Evolutionary conservation across 768 basidiomycete species (phyloP), one percentile per base, ranked within the genome.

Genomic region (Rhizopogon vulgaris): DNA sequence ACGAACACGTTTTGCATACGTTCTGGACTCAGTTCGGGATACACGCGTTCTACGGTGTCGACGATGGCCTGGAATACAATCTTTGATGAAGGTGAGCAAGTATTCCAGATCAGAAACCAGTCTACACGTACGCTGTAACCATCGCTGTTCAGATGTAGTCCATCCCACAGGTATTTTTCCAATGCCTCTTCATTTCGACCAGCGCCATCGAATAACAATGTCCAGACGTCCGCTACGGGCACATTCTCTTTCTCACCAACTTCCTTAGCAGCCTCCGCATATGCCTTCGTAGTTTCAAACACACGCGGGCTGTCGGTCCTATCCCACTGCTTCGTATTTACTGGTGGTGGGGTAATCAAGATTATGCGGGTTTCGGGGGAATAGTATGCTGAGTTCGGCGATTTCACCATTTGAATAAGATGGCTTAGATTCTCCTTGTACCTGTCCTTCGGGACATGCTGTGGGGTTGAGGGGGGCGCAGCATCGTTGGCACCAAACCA

Each of bases 401-500:
- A 78, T 45, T 73, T 79, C 41, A 92, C 74, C 63, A 84, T 73
- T 36, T 75, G 60, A 52, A 94, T 71, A 60, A 94, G 79, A 27
- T 73, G 66, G 43, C 65, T 65, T 40, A 95, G 70, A 63, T 94
- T 94, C 46, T 69, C 64, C 32, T 71, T 75, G 73, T 82, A 95
- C 43, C 73, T 72, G 17, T 73, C 67, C 25, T 89, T 69, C 3
- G 91, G 85, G 40, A 94, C 87, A 62, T 92, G 86, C 62, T 95
- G 94, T 14, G 73, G 68, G 17, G 77, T 82, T 0, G 78, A 78
- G 27, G 70, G 66, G 46, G 89, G 73, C 58, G 79, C 81, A 6
- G 94, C 81, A 65, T 97, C 94, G 69, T 97, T 97, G 14, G 85
- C 84, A 43, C 93, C 93, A 54, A 90, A 89, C 91, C 91, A 96